Evolutionary conservation across 176 grass and related monocot species (phyloP).

Genomic region (Cenchrus americanus): DNA sequence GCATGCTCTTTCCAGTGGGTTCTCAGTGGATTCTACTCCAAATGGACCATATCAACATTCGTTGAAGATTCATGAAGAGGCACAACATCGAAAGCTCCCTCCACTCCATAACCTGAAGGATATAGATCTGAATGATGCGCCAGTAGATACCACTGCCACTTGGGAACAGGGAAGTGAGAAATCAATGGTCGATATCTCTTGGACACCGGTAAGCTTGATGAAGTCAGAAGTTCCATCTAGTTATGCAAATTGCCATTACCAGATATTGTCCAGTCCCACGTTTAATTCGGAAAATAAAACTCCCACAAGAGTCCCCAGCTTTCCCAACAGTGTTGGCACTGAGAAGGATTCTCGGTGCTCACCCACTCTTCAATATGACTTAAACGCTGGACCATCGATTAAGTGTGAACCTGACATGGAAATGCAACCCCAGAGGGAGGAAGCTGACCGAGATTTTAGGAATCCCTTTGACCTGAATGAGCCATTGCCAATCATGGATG

Average conservation of each 20-base stretch:
- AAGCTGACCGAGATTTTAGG: slow-evolving; percentile 34
- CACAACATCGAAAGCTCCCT: slow-evolving; percentile 32
- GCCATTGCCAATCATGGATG: slow-evolving; percentile 54
- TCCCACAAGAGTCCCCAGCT: slow-evolving; percentile 15
- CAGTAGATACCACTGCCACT: slow-evolving; percentile 20
- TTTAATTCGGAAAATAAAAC: slow-evolving; percentile 32
- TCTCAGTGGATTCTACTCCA: slow-evolving; percentile 42
- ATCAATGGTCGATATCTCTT: slow-evolving; percentile 32
- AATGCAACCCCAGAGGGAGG: slow-evolving; percentile 27
- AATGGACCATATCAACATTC: slow-evolving; percentile 25
- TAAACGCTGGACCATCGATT: neutral
- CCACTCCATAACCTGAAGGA: neutral
- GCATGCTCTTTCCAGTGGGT: slow-evolving; percentile 34
- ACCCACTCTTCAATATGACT: slow-evolving; percentile 4
- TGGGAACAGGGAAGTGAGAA: slow-evolving; percentile 31
- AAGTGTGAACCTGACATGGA: slow-evolving; percentile 15
- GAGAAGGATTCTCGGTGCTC: slow-evolving; percentile 25
- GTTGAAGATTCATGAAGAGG: slow-evolving; percentile 25
- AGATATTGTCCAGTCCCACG: slow-evolving; percentile 35
- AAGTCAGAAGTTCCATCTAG: slow-evolving; percentile 36
- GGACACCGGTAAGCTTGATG: slow-evolving; percentile 34
- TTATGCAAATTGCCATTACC: slow-evolving; percentile 32
- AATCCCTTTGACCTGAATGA: slow-evolving; percentile 71
- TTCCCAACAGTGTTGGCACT: slow-evolving; percentile 15
- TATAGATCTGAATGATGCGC: slow-evolving; percentile 37